Evolutionary conservation across 371 early-diverging fungal species (phyloP), one percentile per base, ranked within the genome.

Genomic region (Dinochytrium kinnereticum): DNA sequence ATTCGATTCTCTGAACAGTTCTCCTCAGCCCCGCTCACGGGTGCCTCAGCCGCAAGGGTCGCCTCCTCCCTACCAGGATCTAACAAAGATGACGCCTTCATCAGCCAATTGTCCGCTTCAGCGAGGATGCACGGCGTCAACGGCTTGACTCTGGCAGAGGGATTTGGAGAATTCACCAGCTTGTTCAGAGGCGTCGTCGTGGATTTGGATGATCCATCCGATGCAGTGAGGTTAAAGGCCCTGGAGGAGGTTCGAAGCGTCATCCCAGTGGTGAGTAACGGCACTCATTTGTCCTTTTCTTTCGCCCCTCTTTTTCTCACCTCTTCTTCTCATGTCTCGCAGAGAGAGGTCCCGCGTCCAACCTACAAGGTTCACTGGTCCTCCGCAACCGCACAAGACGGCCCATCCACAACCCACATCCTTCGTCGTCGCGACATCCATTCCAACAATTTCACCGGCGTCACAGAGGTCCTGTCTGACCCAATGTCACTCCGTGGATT

Each of bases 401-500:
- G 7, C 36, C 36, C 61, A 7, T 34, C 34, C 34, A 7, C 61
- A 7, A 31, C 61, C 7, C 61, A 13, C 31, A 30, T 37, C 36
- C 34, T 61, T 61, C 61, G 31, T 3, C 7, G 37, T 2, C 34
- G 61, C 3, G 61, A 61, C 61, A 34, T 61, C 34, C 30, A 61
- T 61, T 31, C 61, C 34, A 61, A 61, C 24, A 61, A 61, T 26
- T 61, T 61, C 36, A 61, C 61, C 34, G 61, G 34, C 36, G 61
- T 61, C 13, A 61, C 28, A 2, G 24, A 19, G 34, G 34, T 26
- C 3, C 61, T 34, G 3, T 3, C 3, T 13, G 34, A 61, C 34
- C 61, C 61, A 2, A 33, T 2, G 2, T 17, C 61, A 19, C 34
- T 71, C 36, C 55, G 57, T 31, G 83, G 83, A 24, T 74, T 70